Evolutionary conservation across 2,329 filamentous ascomycete genomes (phyloP), one percentile per base, ranked within the genome.

Genomic region (Colletotrichum chrysophilum): DNA sequence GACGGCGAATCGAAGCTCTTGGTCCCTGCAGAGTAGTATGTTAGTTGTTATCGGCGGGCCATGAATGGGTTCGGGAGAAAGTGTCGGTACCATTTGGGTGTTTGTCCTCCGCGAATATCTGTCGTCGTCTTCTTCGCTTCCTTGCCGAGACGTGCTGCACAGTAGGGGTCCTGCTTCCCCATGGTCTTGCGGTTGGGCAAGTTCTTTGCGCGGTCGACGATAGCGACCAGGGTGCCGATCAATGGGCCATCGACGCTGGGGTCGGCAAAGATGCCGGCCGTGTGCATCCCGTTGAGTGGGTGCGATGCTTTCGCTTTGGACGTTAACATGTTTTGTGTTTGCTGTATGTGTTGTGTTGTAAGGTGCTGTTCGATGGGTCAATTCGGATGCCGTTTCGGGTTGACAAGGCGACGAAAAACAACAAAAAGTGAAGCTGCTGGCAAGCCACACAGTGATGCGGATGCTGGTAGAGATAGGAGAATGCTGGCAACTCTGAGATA

Each of bases 141-240:
- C 85, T 99, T 99, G 38, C 96, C 97, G 61, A 99, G 87, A 70
- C 97, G 91, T 36, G 96, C 96, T 48, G 97, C 97, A 85, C 96
- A 98, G 85, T 98, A 99, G 0, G 97, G 96, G 83, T 98, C 96
- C 87, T 99, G 97, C 87, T 99, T 99, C 71, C 97, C 97, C 89
- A 99, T 98, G 7, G 96, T 97, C 88, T 98, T 98, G 80, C 96
- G 89, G 86, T 99, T 99, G 66, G 97, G 97, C 79, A 99, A 87
- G 84, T 99, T 99, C 91, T 98, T 98, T 68, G 96, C 97, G 79
- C 96, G 92, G 87, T 99, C 97, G 81, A 98, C 92, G 80, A 99
- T 93, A 73, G 96, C 91, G 62, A 99, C 95, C 79, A 99, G 89
- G 3, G 96, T 98, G 79, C 97, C 97, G 81, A 99, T 98, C 76